Base-by-base conservation (phyloP, 805 yeast genomes). In the Wickerhamiella parazyma region DNA sequence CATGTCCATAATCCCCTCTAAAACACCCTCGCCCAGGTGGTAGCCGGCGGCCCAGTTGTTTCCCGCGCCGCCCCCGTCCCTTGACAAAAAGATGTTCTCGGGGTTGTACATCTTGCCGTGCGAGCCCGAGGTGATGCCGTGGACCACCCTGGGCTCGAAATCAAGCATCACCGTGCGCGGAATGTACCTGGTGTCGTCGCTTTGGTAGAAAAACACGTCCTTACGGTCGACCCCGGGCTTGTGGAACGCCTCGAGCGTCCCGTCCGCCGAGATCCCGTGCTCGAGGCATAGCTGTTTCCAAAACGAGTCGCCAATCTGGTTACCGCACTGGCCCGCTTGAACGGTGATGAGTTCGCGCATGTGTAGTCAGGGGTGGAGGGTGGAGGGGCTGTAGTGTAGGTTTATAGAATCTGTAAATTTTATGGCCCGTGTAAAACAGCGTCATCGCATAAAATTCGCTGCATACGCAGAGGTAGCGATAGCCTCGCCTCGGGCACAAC, bases 41-140 rank as follows among this genome's bases (percentile, higher is more conserved):
- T 83, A 85, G 1, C 99, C 99, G 43, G 77, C 78, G 0, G 86
- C 82, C 96, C 97, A 91, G 49, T 85, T 85, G 61, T 91, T 91
- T 16, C 94, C 98, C 0, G 98, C 97, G 3, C 97, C 96, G 17
- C 78, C 72, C 3, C 95, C 95, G 14, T 76, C 76, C n/a, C 76
- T 70, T 21, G 89, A 75, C 19, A 82, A 65, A 63, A 82, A 87
- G 4, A 83, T 63, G 56, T 84, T 86, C 51, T 93, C 72, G 0
- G 93, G 85, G 55, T 87, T 82, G 64, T 84, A 83, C 65, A 91
- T 68, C 24, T 76, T 73, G 6, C 73, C 69, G 28, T 69, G 71
- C 17, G 63, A 55, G 47, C 70, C 61, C 10, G 67, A 66, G 37
- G 69, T 64, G 29, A 83, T 75, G 47, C 78, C 77, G 47, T 73